Conservation (phyloP, 2,329 filamentous ascomycete species). For the Cladobotryum mycophilum region DNA sequence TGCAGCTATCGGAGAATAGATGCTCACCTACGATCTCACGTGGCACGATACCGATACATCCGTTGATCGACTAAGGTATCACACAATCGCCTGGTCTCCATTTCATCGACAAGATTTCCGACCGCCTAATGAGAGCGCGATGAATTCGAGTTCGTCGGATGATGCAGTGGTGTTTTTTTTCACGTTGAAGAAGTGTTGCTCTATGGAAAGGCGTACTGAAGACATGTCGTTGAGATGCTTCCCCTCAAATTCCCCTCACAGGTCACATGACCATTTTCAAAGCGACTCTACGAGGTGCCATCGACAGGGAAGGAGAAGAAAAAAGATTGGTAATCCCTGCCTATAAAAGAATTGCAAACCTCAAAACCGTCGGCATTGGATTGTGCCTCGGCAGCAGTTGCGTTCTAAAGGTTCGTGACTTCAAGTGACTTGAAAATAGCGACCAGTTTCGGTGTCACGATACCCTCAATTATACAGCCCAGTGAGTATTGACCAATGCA, state of each 20-base stretch:
- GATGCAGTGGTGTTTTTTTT: too few relatives aligned
- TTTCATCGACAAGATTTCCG: neutral
- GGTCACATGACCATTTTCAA: slow-evolving; percentile 12
- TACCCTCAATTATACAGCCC: too few relatives aligned
- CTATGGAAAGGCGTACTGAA: neutral
- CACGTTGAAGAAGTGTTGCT: neutral
- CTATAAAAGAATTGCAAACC: neutral
- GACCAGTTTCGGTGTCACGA: too few relatives aligned
- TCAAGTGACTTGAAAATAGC: too few relatives aligned
- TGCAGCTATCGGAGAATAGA: neutral
- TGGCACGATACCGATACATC: neutral
- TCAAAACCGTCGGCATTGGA: too few relatives aligned
- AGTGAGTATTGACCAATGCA: too few relatives aligned
- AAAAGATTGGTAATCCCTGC: neutral
- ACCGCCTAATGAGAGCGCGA: neutral
- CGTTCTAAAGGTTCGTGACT: too few relatives aligned
- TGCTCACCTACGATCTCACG: neutral
- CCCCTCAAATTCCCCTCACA: slow-evolving; percentile 12
- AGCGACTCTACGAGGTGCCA: slow-evolving; percentile 2
- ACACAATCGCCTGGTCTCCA: neutral
- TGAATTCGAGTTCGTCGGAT: neutral
- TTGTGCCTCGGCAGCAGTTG: too few relatives aligned
- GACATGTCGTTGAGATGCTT: slow-evolving; percentile 7
- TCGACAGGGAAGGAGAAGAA: neutral
- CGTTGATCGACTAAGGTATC: neutral